Conservation (phyloP, 306 rosid species). For the Elaeagnus macrophylla region DNA sequence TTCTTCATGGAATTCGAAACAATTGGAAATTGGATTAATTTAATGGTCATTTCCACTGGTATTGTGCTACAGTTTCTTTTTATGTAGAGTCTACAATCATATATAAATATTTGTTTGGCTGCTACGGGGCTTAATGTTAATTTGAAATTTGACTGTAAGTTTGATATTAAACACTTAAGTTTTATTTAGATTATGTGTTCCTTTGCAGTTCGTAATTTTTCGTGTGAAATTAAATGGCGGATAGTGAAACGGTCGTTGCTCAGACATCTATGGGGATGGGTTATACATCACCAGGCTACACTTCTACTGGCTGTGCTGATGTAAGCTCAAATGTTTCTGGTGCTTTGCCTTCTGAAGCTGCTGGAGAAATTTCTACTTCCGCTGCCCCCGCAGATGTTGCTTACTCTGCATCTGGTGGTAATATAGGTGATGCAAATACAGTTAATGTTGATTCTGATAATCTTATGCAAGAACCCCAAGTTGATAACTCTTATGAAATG, state of each 20-base stretch:
- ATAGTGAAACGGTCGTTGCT: conserved; percentile 55
- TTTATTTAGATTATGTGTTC: conserved; percentile 5
- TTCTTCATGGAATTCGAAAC: too few relatives aligned
- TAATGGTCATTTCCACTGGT: too few relatives aligned
- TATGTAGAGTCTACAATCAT: too few relatives aligned
- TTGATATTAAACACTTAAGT: too few relatives aligned
- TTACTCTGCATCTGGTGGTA: conserved; percentile 20
- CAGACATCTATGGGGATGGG: conserved; percentile 43
- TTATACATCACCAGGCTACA: conserved; percentile 26
- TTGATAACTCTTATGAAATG: conserved; percentile 24
- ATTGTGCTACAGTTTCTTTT: too few relatives aligned
- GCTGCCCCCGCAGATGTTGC: conserved; percentile 24
- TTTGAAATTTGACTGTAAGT: too few relatives aligned
- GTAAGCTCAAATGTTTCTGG: conserved; percentile 27
- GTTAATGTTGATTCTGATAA: conserved; percentile 42
- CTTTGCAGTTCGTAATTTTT: conserved; percentile 19
- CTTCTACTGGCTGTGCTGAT: conserved; percentile 43
- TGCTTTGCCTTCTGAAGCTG: conserved; percentile 21
- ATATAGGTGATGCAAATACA: conserved; percentile 33
- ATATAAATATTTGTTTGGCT: too few relatives aligned
- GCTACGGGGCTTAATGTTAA: too few relatives aligned
- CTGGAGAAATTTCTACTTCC: conserved; percentile 30
- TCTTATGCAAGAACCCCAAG: conserved; percentile 38
- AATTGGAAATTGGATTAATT: too few relatives aligned
- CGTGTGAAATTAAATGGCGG: conserved; percentile 39